Conservation (phyloP, 2,329 filamentous ascomycete species). For the Colletotrichum lentis region DNA sequence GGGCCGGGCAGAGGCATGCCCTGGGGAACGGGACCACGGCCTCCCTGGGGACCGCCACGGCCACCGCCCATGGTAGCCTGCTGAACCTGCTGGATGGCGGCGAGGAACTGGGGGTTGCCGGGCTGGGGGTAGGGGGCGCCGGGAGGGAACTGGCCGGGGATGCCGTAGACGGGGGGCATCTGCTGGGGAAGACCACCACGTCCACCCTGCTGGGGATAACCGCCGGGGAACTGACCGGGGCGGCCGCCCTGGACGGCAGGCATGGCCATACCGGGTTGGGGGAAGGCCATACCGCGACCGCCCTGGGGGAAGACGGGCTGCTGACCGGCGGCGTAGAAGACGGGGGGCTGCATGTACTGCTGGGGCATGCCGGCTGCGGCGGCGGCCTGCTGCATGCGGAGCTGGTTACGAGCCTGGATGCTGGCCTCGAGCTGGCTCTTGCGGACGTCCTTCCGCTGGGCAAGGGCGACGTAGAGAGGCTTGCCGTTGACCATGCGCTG, state of each 20-base stretch:
- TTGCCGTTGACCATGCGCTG: slow-evolving; percentile 98
- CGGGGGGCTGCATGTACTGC: slow-evolving; percentile 86
- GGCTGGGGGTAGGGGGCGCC: slow-evolving; percentile 76
- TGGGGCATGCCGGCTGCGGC: slow-evolving; percentile 88
- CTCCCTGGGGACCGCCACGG: slow-evolving; percentile 69
- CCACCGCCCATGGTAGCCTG: slow-evolving; percentile 67
- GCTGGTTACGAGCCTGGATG: slow-evolving; percentile 98
- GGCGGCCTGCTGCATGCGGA: slow-evolving; percentile 97
- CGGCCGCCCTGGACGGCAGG: slow-evolving; percentile 81
- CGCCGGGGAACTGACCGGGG: slow-evolving; percentile 83
- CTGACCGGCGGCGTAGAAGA: slow-evolving; percentile 90
- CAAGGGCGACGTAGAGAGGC: slow-evolving; percentile 96
- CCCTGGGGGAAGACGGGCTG: slow-evolving; percentile 74
- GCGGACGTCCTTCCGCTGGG: slow-evolving; percentile 99
- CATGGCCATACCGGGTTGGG: slow-evolving; percentile 69
- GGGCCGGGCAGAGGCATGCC: slow-evolving; percentile 65
- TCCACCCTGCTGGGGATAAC: slow-evolving; percentile 85
- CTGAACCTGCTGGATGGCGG: slow-evolving; percentile 82
- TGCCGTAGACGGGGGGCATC: slow-evolving; percentile 84
- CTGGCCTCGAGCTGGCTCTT: slow-evolving; percentile 99
- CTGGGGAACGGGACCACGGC: slow-evolving; percentile 76
- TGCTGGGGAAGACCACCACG: slow-evolving; percentile 88
- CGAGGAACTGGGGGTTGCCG: slow-evolving; percentile 80
- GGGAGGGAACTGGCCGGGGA: slow-evolving; percentile 82
- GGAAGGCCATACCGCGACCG: slow-evolving; percentile 73